A percentile compares a stretch with the other conserved stretches of the same genome.
phyloP scores from a whole-genome alignment of 768 basidiomycete genomes.

The Tylopilus felleus region DNA sequence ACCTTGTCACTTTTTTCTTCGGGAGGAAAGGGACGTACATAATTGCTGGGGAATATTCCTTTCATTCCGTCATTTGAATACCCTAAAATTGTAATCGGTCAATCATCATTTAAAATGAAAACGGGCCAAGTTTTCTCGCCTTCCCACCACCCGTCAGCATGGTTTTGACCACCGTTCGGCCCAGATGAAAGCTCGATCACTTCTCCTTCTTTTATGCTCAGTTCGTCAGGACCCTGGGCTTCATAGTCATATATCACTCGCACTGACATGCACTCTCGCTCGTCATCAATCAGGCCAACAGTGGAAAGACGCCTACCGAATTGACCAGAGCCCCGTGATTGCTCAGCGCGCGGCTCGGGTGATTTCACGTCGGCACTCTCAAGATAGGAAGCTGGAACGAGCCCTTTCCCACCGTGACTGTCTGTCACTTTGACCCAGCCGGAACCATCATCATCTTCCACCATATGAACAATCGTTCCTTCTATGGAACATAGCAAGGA shows the following conservation, averaged over 20 bases:
- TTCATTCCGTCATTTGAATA: constrained; percentile 55
- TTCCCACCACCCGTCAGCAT: constrained; percentile 86
- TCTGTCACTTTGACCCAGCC: constrained; percentile 81
- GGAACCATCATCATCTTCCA: constrained; percentile 82
- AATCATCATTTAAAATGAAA: constrained; percentile 21
- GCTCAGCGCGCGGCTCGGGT: constrained; percentile 7
- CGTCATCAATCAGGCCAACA: constrained; percentile 4
- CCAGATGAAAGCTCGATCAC: constrained; percentile 62
- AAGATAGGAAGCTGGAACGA: constrained; percentile 84
- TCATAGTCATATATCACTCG: constrained; percentile 79
- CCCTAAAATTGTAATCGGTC: constrained; percentile 43
- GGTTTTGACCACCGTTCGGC: constrained; percentile 57
- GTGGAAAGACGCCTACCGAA: constrained; percentile 43
- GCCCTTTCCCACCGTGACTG: constrained; percentile 55
- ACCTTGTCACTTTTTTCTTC: constrained; percentile 14
- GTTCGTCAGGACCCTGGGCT: constrained; percentile 70
- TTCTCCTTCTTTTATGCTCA: constrained; percentile 59
- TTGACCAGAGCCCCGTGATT: constrained; percentile 38
- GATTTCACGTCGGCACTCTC: constrained; percentile 36
- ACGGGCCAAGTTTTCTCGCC: constrained; percentile 42
- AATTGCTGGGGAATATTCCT: constrained; percentile 87
- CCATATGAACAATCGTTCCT: constrained; percentile 57
- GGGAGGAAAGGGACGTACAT: constrained; percentile 50
- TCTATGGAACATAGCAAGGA: constrained; percentile 40
- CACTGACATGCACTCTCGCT: constrained; percentile 41